Evolutionary conservation across 495 filamentous ascomycete genomes (phyloP).

Genomic region (Aspergillus sparsus): DNA sequence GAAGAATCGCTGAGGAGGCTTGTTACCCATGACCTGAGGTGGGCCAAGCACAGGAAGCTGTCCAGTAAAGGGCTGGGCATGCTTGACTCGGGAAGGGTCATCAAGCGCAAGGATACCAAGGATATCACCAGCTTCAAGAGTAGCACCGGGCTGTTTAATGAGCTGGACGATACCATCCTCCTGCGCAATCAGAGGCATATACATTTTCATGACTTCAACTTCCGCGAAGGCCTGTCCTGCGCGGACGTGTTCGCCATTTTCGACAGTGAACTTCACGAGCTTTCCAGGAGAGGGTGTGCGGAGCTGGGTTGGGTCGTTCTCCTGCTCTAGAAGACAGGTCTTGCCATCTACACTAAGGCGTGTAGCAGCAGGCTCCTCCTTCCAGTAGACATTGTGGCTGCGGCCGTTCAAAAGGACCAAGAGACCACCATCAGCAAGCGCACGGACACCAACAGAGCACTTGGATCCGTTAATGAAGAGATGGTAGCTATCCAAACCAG

Average conservation of each 20-base stretch:
- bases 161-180: constrained; percentile 97
- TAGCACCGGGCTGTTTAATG: constrained; percentile 98
- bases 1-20: constrained; percentile 85
- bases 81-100: constrained; percentile 94
- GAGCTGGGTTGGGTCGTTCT: constrained; percentile 98
- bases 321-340: constrained; percentile 95
- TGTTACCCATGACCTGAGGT: constrained; percentile 83
- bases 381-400: constrained; percentile 99
- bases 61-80: constrained; percentile 92
- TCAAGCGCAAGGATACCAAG: constrained; percentile 96
- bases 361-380: constrained; percentile 94
- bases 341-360: constrained; percentile 96
- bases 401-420: constrained; percentile 84
- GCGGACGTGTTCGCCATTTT: constrained; percentile 92
- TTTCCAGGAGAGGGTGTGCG: constrained; percentile 95
- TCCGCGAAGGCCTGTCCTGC: constrained; percentile 94
- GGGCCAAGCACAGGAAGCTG: constrained; percentile 86
- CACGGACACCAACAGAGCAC: constrained; percentile 89
- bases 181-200: constrained; percentile 97
- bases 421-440: constrained; percentile 92
- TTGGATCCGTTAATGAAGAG: constrained; percentile 99
- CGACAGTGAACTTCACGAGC: constrained; percentile 96
- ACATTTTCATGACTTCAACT: constrained; percentile 99
- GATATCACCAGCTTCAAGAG: constrained; percentile 97
- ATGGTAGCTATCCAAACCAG: constrained; percentile 91